These are phyloP conservation scores for Cyberlindnera suaveolens DNA, from an alignment of 805 yeast species.

Conservation along the genomic window DNA sequence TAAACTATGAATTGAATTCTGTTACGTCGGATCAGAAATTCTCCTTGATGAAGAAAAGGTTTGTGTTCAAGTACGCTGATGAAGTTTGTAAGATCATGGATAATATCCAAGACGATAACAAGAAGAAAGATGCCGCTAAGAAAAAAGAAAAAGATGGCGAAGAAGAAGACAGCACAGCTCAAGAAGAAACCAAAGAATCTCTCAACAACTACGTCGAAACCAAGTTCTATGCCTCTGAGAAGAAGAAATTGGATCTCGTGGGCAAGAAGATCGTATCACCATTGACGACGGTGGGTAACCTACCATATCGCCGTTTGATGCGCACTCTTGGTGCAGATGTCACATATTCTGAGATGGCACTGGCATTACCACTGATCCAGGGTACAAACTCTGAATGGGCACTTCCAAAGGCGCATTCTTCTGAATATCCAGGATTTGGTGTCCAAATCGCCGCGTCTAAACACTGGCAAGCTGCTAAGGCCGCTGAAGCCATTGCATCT, in stretches of 20 bases:
- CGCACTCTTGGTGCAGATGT: slow-evolving; percentile 84
- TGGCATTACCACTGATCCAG: slow-evolving; percentile 76
- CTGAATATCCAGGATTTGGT: slow-evolving; percentile 86
- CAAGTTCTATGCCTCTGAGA: slow-evolving; percentile 73
- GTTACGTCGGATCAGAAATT: slow-evolving; percentile 37
- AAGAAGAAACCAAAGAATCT: slow-evolving; percentile 27
- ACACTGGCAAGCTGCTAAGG: slow-evolving; percentile 90
- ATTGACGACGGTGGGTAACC: slow-evolving; percentile 93
- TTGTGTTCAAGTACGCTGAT: slow-evolving; percentile 52
- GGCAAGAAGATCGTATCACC: slow-evolving; percentile 90
- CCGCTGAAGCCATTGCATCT: slow-evolving; percentile 70
- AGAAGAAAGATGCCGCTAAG: slow-evolving; percentile 29
- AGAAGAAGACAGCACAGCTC: slow-evolving; percentile 10
- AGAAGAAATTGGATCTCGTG: slow-evolving; percentile 61
- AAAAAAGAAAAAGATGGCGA: slow-evolving; percentile 20
- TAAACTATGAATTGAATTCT: slow-evolving; percentile 58
- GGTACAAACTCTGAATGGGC: slow-evolving; percentile 98
- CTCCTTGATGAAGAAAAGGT: slow-evolving; percentile 42
- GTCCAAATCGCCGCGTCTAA: slow-evolving; percentile 89
- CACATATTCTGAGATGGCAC: slow-evolving; percentile 94
- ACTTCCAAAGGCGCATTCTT: slow-evolving; percentile 76
- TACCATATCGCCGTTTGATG: slow-evolving; percentile 93
- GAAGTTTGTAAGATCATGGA: slow-evolving; percentile 60
- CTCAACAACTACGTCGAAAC: slow-evolving; percentile 63
- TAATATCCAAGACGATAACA: slow-evolving; percentile 36